These are phyloP conservation scores for Ophiognomonia clavigignenti-juglandacearum DNA, from an alignment of 2,329 filamentous ascomycete genomes.

Conservation along the genomic window DNA sequence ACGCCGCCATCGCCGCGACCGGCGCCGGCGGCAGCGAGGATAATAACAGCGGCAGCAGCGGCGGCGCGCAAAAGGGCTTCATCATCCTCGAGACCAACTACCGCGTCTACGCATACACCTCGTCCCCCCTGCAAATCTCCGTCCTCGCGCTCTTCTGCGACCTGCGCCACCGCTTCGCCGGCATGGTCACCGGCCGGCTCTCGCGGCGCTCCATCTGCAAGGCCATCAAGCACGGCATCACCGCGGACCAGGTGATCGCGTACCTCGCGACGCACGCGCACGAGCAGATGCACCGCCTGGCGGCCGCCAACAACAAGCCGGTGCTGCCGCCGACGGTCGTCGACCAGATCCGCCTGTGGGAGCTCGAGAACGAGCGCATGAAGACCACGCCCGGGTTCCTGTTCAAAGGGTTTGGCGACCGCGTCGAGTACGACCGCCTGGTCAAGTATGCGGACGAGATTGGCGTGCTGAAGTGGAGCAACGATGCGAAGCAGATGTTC, in stretches of 20 bases:
- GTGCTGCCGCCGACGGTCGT: slow-evolving; percentile 92
- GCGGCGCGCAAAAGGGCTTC: slow-evolving; percentile 57
- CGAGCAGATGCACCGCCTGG: slow-evolving; percentile 78
- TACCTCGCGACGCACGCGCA: slow-evolving; percentile 92
- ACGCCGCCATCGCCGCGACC: slow-evolving; percentile 56
- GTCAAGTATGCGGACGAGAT: slow-evolving; percentile 81
- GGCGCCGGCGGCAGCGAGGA: slow-evolving; percentile 29
- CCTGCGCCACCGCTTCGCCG: slow-evolving; percentile 85
- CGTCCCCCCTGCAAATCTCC: slow-evolving; percentile 88
- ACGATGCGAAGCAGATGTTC: slow-evolving; percentile 74
- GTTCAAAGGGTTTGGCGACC: slow-evolving; percentile 79
- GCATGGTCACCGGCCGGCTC: slow-evolving; percentile 88
- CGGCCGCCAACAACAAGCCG: slow-evolving; percentile 53
- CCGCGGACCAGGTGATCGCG: slow-evolving; percentile 87
- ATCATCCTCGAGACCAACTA: slow-evolving; percentile 99
- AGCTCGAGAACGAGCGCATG: slow-evolving; percentile 94
- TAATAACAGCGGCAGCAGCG: slow-evolving; percentile 29
- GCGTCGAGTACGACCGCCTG: slow-evolving; percentile 65
- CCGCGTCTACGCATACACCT: slow-evolving; percentile 93
- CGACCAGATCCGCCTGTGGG: slow-evolving; percentile 96
- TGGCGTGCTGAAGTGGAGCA: slow-evolving; percentile 85
- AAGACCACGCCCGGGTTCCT: slow-evolving; percentile 77
- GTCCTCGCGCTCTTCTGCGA: slow-evolving; percentile 87
- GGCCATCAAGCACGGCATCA: slow-evolving; percentile 88
- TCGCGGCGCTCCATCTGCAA: slow-evolving; percentile 83